phyloP scores from a whole-genome alignment of 257 asterid genomes.

The Solanum paucissectum region DNA sequence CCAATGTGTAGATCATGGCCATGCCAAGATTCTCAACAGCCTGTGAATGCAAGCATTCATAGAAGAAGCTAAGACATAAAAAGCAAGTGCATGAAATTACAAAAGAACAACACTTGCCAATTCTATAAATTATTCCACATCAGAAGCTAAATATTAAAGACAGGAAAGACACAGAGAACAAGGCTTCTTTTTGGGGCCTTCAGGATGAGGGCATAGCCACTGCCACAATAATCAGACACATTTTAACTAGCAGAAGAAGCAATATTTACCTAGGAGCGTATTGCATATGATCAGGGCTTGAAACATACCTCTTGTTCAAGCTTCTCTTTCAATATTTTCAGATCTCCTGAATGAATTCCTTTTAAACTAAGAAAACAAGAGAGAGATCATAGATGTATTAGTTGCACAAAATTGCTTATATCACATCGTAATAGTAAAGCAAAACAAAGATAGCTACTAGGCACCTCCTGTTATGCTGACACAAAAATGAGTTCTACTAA shows the following conservation, averaged over 20 bases:
- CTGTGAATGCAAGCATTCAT: conserved; percentile 28
- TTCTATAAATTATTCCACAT: background rate
- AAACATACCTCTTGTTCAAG: conserved; percentile 68
- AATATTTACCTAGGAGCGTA: background rate
- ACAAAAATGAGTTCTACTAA: background rate
- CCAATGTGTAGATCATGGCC: conserved; percentile 96
- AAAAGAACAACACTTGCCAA: background rate
- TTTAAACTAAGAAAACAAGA: conserved; percentile 47
- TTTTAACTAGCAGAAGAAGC: background rate
- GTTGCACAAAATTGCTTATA: background rate
- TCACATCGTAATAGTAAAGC: background rate
- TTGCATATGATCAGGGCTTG: background rate
- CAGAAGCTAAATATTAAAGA: background rate
- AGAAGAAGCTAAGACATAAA: background rate
- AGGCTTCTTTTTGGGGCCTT: background rate
- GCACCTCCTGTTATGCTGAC: background rate
- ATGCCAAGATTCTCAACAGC: conserved; percentile 86
- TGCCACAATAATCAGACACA: background rate
- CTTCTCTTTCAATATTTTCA: conserved; percentile 64
- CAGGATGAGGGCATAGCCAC: background rate
- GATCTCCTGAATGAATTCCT: conserved; percentile 62
- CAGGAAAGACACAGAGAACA: background rate
- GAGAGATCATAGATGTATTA: background rate
- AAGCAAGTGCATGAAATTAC: background rate
- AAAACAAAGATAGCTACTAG: background rate